A percentile compares a stretch with the other conserved stretches of the same genome.
These are phyloP conservation scores for Epichloe gansuensis DNA, from an alignment of 2,329 filamentous ascomycete genomes.

Conservation along the genomic window DNA sequence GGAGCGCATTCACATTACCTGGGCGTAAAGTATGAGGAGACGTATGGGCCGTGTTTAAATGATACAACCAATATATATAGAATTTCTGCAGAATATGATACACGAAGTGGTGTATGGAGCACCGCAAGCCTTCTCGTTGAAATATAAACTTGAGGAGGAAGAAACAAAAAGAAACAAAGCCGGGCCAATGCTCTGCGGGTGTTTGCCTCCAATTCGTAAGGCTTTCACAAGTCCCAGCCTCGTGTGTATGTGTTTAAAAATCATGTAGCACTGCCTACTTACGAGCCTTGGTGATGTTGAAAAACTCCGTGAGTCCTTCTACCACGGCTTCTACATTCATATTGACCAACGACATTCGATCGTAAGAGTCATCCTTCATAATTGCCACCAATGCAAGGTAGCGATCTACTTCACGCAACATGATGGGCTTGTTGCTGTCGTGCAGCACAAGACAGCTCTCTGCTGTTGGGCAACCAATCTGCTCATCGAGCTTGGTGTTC, in stretches of 20 bases:
- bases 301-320: constrained; percentile 67
- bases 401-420: constrained; percentile 57
- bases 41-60: neutral
- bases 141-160: neutral
- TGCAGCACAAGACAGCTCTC: constrained; percentile 58
- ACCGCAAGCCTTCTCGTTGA: neutral
- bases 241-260: neutral
- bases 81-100: neutral
- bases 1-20: constrained; percentile 34
- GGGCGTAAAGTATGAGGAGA: neutral
- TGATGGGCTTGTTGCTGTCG: constrained; percentile 50
- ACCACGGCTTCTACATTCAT: constrained; percentile 80
- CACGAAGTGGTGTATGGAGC: neutral
- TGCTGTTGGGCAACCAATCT: constrained; percentile 52
- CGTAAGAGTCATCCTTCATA: constrained; percentile 74
- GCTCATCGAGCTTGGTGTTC: constrained; percentile 50
- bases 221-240: neutral
- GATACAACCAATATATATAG: neutral
- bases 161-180: neutral
- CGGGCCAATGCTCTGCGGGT: neutral
- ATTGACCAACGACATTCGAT: constrained; percentile 73
- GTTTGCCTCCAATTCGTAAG: neutral
- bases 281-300: constrained; percentile 55
- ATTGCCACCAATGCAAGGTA: constrained; percentile 75
- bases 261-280: constrained; percentile 13